Evolutionary conservation across 2,329 filamentous ascomycete genomes (phyloP).

Genomic region (Xylariales sp.): DNA sequence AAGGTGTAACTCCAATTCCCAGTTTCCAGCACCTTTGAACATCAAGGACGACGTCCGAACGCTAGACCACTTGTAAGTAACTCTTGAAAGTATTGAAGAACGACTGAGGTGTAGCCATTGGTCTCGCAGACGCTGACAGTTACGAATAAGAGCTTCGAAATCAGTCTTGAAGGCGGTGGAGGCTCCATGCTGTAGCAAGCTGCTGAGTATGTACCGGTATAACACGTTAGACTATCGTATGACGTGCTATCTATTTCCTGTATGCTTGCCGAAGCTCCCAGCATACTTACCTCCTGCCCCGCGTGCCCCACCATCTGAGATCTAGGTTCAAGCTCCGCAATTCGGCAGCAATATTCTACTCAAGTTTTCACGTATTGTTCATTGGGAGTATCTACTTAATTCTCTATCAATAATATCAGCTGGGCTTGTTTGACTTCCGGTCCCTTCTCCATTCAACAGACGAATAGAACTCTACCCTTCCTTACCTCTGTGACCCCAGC

Average conservation of each 20-base stretch:
- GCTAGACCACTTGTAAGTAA: no score
- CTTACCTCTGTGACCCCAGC: not conserved
- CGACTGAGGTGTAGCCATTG: no score
- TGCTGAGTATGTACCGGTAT: not conserved
- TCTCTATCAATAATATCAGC: not conserved
- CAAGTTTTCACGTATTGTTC: no score
- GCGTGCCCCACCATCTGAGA: not conserved
- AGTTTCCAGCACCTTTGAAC: no score
- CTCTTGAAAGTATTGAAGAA: no score
- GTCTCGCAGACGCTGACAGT: no score
- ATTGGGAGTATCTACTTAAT: not conserved
- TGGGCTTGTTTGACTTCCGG: not conserved
- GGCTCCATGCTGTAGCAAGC: no score
- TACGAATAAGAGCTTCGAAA: no score
- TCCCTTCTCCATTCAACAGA: not conserved
- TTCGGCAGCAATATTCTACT: no score
- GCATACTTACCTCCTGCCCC: not conserved
- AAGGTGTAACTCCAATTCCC: no score
- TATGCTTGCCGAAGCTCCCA: not conserved
- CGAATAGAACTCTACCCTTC: not conserved
- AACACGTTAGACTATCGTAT: not conserved
- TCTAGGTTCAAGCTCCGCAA: not conserved
- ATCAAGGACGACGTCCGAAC: no score
- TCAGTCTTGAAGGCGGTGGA: no score
- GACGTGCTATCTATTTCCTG: not conserved